Evolutionary conservation across 495 filamentous ascomycete species (phyloP), one percentile per base, ranked within the genome.

Genomic region (Glarea lozoyensis): DNA sequence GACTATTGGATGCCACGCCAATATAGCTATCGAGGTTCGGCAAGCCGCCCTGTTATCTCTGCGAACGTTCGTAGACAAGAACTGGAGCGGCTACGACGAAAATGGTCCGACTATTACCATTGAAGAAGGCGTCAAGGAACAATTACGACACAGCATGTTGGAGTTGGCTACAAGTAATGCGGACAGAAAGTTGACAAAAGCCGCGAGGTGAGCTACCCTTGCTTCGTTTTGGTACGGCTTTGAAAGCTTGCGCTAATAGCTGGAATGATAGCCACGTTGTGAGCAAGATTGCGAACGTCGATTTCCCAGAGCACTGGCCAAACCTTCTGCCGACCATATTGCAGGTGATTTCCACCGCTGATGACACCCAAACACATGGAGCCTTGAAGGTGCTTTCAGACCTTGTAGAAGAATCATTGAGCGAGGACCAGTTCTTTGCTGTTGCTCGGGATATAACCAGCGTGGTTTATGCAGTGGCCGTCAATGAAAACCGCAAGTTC

Each of bases 261-360:
- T 16, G 27, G 32, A 37, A 7, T 11, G 23, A 31, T 53, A 77
- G 90, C 59, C 84, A 81, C 55, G 86, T 84, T n/a, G 86, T 96
- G 40, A 88, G 86, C 69, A 96, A 96, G 67, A 94, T 98, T 49
- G 92, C 93, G 40, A 82, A 79, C 44, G 76, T 78, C 54, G 92
- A 98, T 65, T 98, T 90, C 58, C 92, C 92, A 15, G 86, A 94
- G 35, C 75, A 88, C 58, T 98, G 92, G 92, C 86, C 87, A 1
- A 76, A 76, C 40, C 74, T 98, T 7, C 76, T 98, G 11, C 86
- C 83, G 9, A 76, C 77, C 19, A 67, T 97, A 22, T 73, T 98
- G 40, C 78, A 79, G 19, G 68, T 87, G 22, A 86, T 97, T 56
- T 68, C 76, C 31, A 71, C 67, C 41, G 84, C 84, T 17, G 78